These are phyloP conservation scores for Cercospora nicotianae DNA, from an alignment of 2,329 filamentous ascomycete genomes.

Conservation along the genomic window DNA sequence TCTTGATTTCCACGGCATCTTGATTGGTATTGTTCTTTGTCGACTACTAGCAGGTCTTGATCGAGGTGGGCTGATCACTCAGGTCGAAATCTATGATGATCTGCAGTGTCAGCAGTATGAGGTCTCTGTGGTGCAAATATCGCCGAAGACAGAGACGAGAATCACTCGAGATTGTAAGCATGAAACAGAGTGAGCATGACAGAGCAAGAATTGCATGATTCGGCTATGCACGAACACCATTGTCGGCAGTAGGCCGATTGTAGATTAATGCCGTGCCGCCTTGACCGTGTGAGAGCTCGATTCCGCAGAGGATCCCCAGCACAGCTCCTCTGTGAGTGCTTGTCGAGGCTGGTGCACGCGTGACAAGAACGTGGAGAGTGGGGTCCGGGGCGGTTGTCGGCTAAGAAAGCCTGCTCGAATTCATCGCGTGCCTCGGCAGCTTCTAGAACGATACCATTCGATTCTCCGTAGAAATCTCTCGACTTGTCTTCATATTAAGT, in stretches of 20 bases:
- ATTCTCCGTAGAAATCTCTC: not conserved
- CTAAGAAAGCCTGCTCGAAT: not conserved
- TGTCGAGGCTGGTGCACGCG: not conserved
- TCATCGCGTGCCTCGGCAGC: conserved; percentile 1
- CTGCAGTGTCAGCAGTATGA: not conserved
- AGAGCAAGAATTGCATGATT: not conserved
- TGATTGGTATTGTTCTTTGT: not conserved
- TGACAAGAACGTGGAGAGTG: conserved; percentile 10
- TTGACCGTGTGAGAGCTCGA: not conserved
- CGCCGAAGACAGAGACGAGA: not conserved
- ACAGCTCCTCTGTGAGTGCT: not conserved
- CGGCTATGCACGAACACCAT: conserved; percentile 1
- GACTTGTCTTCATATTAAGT: not conserved
- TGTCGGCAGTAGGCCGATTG: not conserved
- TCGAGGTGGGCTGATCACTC: not conserved
- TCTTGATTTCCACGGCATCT: conserved; percentile 55
- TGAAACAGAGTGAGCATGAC: not conserved
- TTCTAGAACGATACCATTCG: not conserved
- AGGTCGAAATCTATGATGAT: not conserved
- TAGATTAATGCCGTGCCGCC: not conserved
- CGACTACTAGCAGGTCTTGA: not conserved
- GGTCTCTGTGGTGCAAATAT: not conserved
- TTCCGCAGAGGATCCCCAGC: not conserved
- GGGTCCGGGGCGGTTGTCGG: conserved; percentile 2
- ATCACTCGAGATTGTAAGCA: not conserved